Evolutionary conservation across 2,329 filamentous ascomycete genomes (phyloP).

Genomic region (Stachybotrys echinatus): DNA sequence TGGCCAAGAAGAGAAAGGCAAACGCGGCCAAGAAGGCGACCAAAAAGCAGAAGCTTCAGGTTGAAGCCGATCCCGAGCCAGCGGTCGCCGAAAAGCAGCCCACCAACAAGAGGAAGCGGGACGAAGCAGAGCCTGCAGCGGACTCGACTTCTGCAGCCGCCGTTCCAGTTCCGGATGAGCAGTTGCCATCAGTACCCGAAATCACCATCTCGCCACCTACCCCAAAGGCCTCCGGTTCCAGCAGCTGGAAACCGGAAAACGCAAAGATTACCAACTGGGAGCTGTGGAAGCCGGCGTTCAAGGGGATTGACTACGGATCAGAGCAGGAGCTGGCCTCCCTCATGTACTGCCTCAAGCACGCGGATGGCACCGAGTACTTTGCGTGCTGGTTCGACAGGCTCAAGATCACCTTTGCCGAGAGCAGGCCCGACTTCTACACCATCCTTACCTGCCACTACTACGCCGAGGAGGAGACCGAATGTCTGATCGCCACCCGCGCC

Average conservation of each 20-base stretch:
- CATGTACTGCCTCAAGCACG: neutral
- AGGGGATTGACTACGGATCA: neutral
- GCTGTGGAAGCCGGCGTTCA: neutral
- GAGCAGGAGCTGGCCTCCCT: neutral
- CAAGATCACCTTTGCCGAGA: neutral
- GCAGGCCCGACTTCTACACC: neutral
- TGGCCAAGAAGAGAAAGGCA: neutral
- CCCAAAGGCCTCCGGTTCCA: neutral
- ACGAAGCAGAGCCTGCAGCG: too few species aligned
- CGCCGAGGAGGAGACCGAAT: neutral
- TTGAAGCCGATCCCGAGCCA: neutral
- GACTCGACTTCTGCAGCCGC: neutral
- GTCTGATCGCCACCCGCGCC: neutral
- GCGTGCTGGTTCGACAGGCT: neutral
- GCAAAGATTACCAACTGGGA: neutral
- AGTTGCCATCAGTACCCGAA: neutral
- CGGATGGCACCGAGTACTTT: neutral
- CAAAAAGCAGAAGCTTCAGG: neutral
- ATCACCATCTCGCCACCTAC: neutral
- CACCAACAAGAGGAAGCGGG: neutral
- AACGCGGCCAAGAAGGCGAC: neutral
- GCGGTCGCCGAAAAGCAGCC: neutral
- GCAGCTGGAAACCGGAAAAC: neutral
- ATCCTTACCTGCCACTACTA: neutral
- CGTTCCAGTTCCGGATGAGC: neutral